Evolutionary conservation across 2,329 filamentous ascomycete species (phyloP), one percentile per base, ranked within the genome.

Genomic region (Ophiostoma pallidulum): DNA sequence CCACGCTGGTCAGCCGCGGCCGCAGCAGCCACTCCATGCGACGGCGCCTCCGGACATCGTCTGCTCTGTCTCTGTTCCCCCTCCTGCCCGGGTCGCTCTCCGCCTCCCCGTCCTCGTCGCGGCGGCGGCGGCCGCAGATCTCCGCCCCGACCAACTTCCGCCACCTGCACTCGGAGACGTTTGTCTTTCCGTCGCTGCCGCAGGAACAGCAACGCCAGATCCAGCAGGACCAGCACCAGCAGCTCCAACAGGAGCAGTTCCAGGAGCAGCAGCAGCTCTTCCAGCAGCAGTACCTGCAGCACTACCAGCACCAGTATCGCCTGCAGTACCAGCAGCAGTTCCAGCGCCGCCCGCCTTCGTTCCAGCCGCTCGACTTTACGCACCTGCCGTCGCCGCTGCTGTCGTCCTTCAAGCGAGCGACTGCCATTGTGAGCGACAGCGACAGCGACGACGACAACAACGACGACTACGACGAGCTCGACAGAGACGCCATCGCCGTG

Each of bases 111-210:
- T 62, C 65, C 41, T 63, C 67, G 41, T 63, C 70, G 58, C 12
- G n/a, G 7, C 16, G 19, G 5, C 74, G 71, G 62, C 67, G 73
- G 61, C 72, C 73, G 59, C 66, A 67, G 51, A 82, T 82, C 56
- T 80, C 77, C 36, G 67, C 67, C 18, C 78, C 78, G 4, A 71
- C 71, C 41, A 68, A 82, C 59, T 82, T 82, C 57, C 73, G 72
- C 40, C 78, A 82, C 63, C 55, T 82, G 41, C 64, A 73, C 47
- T 73, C 72, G 16, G 52, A 47, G 3, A 45, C 50, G 0, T 52
- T 48, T 39, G 39, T 33, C 3, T 55, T 53, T 31, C 53, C 53
- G 4, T 22, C 41, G 13, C 38, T 49, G 12, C 45, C 49, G 3
- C 46, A 35, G 4, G 14, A 44, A 14, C 39, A 42, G 8, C 35